These are phyloP conservation scores for Penicillium argentinense DNA, from an alignment of 495 filamentous ascomycete genomes.

Conservation along the genomic window DNA sequence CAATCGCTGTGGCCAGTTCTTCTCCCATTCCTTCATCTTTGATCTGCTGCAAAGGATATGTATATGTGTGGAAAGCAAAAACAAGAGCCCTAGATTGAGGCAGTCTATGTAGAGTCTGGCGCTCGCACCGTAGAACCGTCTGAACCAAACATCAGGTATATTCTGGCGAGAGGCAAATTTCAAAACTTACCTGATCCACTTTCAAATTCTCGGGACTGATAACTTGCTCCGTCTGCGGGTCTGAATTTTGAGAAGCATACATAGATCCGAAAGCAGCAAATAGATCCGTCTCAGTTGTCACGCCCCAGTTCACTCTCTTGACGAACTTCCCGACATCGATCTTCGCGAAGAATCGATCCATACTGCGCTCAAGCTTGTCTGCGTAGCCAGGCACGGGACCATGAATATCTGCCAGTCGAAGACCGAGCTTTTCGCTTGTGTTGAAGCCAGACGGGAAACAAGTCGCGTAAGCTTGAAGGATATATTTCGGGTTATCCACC, in stretches of 20 bases:
- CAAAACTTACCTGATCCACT: conserved; percentile 45
- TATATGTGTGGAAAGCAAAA: conserved; percentile 80
- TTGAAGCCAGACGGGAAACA: conserved; percentile 76
- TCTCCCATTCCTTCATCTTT: conserved; percentile 67
- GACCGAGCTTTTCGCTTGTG: conserved; percentile 61
- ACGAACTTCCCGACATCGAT: conserved; percentile 42
- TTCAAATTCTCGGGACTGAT: conserved; percentile 45
- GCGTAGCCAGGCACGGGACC: conserved; percentile 66
- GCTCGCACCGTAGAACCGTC: conserved; percentile 65
- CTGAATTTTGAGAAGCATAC: conserved; percentile 28
- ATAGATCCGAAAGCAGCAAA: conserved; percentile 50
- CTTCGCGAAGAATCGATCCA: conserved; percentile 71
- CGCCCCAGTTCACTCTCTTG: conserved; percentile 57
- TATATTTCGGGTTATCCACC: conserved; percentile 43
- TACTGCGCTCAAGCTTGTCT: conserved; percentile 68
- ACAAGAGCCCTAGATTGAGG: conserved; percentile 64
- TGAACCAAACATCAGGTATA: conserved; percentile 23
- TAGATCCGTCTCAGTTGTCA: conserved; percentile 57
- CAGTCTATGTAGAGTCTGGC: conserved; percentile 75
- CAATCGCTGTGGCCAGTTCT: conserved; percentile 67
- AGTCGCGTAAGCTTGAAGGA: conserved; percentile 64
- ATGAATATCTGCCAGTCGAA: conserved; percentile 66
- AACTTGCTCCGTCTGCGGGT: conserved; percentile 44
- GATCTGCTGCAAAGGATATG: conserved; percentile 65
- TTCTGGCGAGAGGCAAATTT: not conserved